Percentiles rank a stretch among this genome's conserved stretches.
Conservation (phyloP, 1,284 basidiomycete species). For the Microbotryum scabiosae region DNA sequence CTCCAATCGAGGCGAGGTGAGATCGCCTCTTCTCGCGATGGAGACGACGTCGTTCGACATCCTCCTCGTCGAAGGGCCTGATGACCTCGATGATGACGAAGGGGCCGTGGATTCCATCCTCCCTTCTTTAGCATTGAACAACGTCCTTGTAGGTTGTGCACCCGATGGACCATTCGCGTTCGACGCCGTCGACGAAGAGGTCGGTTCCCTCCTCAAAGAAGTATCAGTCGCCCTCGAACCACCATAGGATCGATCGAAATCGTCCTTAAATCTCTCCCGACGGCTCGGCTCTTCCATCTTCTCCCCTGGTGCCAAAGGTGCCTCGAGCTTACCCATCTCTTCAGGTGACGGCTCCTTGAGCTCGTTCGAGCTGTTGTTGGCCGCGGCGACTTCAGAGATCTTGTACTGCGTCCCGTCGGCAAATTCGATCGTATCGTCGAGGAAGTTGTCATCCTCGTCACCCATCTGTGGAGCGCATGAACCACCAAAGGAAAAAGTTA, state of each 20-base stretch:
- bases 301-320: conserved; percentile 24
- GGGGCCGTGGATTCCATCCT: too few species aligned
- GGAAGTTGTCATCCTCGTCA: conserved; percentile 82
- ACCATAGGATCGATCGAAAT: conserved; percentile 81
- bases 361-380: conserved; percentile 2
- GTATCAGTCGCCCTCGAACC: too few species aligned
- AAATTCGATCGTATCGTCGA: conserved; percentile 84
- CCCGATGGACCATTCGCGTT: conserved; percentile 5
- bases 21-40: too few species aligned
- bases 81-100: too few species aligned
- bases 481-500: not conserved
- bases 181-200: conserved; percentile 43
- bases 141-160: not conserved
- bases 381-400: conserved; percentile 45
- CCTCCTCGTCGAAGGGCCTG: too few species aligned
- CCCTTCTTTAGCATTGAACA: not conserved
- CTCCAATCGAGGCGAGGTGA: conserved; percentile 6
- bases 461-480: conserved; percentile 51
- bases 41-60: too few species aligned
- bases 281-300: conserved; percentile 34
- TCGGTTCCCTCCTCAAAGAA: conserved; percentile 35
- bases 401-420: conserved; percentile 83
- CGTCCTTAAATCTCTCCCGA: conserved; percentile 73
- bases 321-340: conserved; percentile 21
- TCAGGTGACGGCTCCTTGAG: conserved; percentile 26